Evolutionary conservation across 2,329 filamentous ascomycete species (phyloP), one percentile per base, ranked within the genome.

Genomic region (Monilinia vaccinii-corymbosi): DNA sequence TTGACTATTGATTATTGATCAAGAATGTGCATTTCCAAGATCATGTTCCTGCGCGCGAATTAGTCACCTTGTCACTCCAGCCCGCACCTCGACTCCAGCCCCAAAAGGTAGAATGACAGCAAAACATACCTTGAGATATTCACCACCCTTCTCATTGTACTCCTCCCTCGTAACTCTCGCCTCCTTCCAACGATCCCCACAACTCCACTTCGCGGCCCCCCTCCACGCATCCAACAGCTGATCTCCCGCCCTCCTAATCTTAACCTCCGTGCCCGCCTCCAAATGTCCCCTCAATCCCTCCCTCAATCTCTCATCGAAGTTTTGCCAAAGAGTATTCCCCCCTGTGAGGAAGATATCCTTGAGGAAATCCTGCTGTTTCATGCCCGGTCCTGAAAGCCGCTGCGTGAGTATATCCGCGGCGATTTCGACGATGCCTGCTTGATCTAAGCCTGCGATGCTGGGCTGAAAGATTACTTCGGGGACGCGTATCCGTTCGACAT

Each of bases 381-480:
- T 62, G 36, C 73, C 74, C 57, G 83, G 69, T 52, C 77, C 76
- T 1, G 76, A 76, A 14, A 97, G 83, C 3, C 94, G 86, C 74
- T 96, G 89, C 49, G 83, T 91, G 28, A 97, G 79, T 64, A 99
- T 94, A 69, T 95, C 91, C 18, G 91, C 87, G 0, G 89, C 89
- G 61, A 97, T 95, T 73, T 99, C 94, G 21, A 96, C 81, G 55
- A 99, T 83, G 32, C 94, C 94, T 1, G 93, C 91, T 75, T 99
- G 94, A 73, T 97, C 92, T 50, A 97, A 77, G 8, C 92, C 92
- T 0, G 92, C 92, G 70, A 97, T 96, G 18, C 87, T 86, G 0
- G 92, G 93, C 71, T 95, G 90, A 77, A 97, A 97, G 21, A 96
- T 82, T 10, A 97, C 87, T 75, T 97, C 93, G 3, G 92, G 92